Evolutionary conservation across 1,139 yeast species (phyloP).

Genomic region (Suhomyces chickasaworum): DNA sequence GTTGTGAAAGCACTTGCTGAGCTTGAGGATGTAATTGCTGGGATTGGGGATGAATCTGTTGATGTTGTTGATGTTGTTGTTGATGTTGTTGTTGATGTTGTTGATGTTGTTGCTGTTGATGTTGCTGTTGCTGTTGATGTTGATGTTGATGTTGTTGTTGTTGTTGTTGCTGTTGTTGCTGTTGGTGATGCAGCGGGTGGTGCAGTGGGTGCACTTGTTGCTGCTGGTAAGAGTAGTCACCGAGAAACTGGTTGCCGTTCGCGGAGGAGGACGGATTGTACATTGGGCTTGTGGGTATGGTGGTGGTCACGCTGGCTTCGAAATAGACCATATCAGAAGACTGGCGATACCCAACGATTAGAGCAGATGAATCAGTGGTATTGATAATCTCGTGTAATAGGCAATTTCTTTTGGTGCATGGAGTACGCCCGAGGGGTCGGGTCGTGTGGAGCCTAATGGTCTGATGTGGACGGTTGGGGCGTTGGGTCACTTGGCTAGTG

Average conservation of each 20-base stretch:
- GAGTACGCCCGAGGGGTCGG: neutral
- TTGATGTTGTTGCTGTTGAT: slow-evolving; percentile 8
- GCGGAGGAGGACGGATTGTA: slow-evolving; percentile 13
- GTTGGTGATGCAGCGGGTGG: slow-evolving; percentile 11
- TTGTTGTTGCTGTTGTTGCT: slow-evolving; percentile 9
- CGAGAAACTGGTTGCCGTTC: slow-evolving; percentile 15
- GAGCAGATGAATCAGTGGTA: neutral
- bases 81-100: slow-evolving; percentile 11
- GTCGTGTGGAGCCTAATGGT: slow-evolving; percentile 3
- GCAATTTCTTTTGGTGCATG: neutral
- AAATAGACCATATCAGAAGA: slow-evolving; percentile 19
- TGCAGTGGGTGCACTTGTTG: slow-evolving; percentile 9
- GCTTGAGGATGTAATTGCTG: slow-evolving; percentile 8
- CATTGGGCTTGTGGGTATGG: slow-evolving; percentile 19
- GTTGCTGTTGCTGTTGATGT: slow-evolving; percentile 9
- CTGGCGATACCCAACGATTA: slow-evolving; percentile 1
- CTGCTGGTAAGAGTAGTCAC: slow-evolving; percentile 20
- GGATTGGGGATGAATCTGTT: slow-evolving; percentile 9
- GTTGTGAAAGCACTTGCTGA: slow-evolving; percentile 12
- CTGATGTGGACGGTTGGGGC: slow-evolving; percentile 4
- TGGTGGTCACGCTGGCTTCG: slow-evolving; percentile 25
- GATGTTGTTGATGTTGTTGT: slow-evolving; percentile 8
- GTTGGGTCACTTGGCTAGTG: neutral
- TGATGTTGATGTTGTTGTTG: slow-evolving; percentile 8
- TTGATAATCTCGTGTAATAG: neutral